Conservation (phyloP, 2,329 filamentous ascomycete genomes). For the Helotiales sp. region DNA sequence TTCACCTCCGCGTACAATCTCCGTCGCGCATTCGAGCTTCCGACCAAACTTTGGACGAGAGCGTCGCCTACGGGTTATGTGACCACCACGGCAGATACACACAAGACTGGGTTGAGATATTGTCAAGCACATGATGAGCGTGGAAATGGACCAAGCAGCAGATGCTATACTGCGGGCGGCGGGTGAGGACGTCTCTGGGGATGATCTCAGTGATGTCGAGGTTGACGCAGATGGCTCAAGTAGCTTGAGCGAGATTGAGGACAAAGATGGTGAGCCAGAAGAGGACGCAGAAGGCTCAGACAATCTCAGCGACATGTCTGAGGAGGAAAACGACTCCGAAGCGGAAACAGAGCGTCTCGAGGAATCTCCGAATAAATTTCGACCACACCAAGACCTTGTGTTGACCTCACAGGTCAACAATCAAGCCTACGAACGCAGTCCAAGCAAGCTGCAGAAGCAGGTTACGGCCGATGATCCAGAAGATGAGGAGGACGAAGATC, state of each 20-base stretch:
- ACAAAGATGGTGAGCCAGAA: slow-evolving; percentile 68
- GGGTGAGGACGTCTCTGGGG: slow-evolving; percentile 26
- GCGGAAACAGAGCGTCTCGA: slow-evolving; percentile 94
- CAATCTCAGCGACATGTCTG: slow-evolving; percentile 39
- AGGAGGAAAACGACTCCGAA: slow-evolving; percentile 71
- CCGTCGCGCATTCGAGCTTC: background rate
- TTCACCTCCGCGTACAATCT: background rate
- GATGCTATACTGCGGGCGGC: slow-evolving; percentile 32
- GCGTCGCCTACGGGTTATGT: slow-evolving; percentile 29
- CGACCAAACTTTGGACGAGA: background rate
- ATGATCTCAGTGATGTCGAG: slow-evolving; percentile 35
- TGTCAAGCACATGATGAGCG: slow-evolving; percentile 31
- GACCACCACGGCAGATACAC: slow-evolving; percentile 24
- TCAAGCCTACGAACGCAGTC: slow-evolving; percentile 63
- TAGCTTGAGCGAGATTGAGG: slow-evolving; percentile 89
- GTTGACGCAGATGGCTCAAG: slow-evolving; percentile 76
- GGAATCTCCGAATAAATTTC: slow-evolving; percentile 73
- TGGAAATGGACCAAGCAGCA: slow-evolving; percentile 29
- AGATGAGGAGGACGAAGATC: slow-evolving; percentile 39
- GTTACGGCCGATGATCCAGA: slow-evolving; percentile 45
- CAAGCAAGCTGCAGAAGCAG: slow-evolving; percentile 72
- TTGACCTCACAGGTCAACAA: slow-evolving; percentile 55
- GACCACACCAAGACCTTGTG: slow-evolving; percentile 59
- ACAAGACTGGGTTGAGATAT: slow-evolving; percentile 26
- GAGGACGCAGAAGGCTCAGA: slow-evolving; percentile 46